Evolutionary conservation across 2,329 filamentous ascomycete genomes (phyloP), one percentile per base, ranked within the genome.

Genomic region (Ophiosphaerella korrae): DNA sequence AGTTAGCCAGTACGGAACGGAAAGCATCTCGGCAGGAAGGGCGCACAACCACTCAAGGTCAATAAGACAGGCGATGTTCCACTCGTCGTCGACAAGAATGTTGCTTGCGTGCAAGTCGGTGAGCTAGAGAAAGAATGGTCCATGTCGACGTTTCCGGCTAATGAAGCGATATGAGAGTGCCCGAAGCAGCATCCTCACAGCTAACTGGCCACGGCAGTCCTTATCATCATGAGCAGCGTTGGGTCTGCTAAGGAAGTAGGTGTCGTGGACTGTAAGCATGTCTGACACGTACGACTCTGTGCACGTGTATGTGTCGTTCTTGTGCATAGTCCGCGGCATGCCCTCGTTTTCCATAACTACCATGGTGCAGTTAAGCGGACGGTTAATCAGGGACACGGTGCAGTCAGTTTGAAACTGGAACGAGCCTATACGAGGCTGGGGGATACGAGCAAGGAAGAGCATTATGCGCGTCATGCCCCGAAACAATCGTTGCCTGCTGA

Each of bases 21-120:
- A 16, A 38, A 70, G 58, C 57, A 53, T 64, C 48, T 70, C 70
- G 7, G 53, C 44, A 44, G 70, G 68, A 38, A 65, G 58, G 14
- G 70, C 53, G 52, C 63, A 74, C 16, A 72, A 53, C 70, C 69
- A 75, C 55, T 75, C 71, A 14, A 70, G 60, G 50, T 75, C 71
- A 13, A 75, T 66, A 1, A 74, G 32, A 37, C 58, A 58, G 7
- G 59, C 70, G 26, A 75, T 57, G 42, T 75, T 72, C 70, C 70
- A 73, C 23, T 74, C 42, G 16, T 71, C 42, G 47, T 75, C 70
- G 8, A 75, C 67, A 21, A 75, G 62, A 31, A 76, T 67, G 40
- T 75, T 75, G 33, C 70, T 67, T 18, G 42, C 48, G 52, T 74
- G 62, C 9, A 75, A 50, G 44, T 75, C 68, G 14, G 68, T 71